Evolutionary conservation across 2,329 filamentous ascomycete genomes (phyloP), one percentile per base, ranked within the genome.

Genomic region (Clarireedia monteithiana): DNA sequence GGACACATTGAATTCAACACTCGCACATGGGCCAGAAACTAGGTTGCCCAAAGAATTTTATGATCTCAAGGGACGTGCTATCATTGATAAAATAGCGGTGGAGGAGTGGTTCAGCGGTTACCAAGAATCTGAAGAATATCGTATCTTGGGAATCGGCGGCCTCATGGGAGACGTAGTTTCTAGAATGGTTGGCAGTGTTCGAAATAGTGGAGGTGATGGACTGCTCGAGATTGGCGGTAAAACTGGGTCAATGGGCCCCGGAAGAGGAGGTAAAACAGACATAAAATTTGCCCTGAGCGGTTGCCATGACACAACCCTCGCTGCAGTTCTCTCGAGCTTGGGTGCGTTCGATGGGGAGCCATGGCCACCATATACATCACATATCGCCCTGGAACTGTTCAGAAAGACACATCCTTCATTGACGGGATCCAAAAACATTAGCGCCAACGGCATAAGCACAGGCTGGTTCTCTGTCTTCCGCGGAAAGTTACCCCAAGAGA

Each of bases 81-180:
- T 91, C 59, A 82, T 94, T 56, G 83, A 88, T 56, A 76, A 77
- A 38, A 83, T 96, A 57, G 83, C 81, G 27, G 84, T 91, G 0
- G 91, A 99, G 66, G 94, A 97, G 73, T 97, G 94, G 94, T 97
- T 87, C 70, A 75, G 81, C 20, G 92, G 94, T 2, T 97, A 95
- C 70, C 79, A 79, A 56, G 91, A 96, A 71, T 91, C 83, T 59
- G 74, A 75, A 44, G 94, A 97, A 71, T 97, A 96, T 72, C 86
- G 92, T n/a, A 82, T 80, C 61, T 77, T 97, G 2, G 94, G 92
- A 3, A 94, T 96, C 60, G 94, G 94, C 27, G 82, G 80, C 10
- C 76, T 97, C 9, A 76, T 96, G 67, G 92, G 91, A 30, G 92
- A 97, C 66, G 72, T 97, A 17, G 85, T 91, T 12, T 78, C 82